A percentile compares a stretch with the other conserved stretches of the same genome.
Conservation (phyloP, 2,329 filamentous ascomycete species). For the Simplicillium aogashimaense region DNA sequence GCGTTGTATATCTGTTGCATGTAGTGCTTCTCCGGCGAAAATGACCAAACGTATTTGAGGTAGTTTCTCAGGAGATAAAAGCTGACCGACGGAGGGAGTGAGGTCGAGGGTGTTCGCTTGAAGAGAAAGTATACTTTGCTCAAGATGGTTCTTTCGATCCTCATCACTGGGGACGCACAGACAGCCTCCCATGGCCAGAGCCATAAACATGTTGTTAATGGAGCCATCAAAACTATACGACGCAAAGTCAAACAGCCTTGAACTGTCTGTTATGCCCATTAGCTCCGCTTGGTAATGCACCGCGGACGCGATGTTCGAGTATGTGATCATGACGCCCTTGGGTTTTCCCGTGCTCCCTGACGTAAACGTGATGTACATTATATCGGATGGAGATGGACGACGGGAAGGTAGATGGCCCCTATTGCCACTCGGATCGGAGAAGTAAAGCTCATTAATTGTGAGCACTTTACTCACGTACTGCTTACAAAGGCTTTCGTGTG, state of each 20-base stretch:
- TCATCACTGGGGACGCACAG: neutral
- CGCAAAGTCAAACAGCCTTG: constrained; percentile 12
- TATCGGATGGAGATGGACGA: neutral
- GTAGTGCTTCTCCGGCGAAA: neutral
- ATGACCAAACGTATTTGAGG: neutral
- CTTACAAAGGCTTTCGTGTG: neutral
- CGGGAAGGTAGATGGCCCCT: neutral
- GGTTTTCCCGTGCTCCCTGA: constrained; percentile 5
- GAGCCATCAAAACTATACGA: constrained; percentile 9
- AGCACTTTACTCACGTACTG: neutral
- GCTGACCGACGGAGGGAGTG: neutral
- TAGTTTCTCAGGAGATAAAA: neutral
- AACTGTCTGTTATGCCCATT: constrained; percentile 7
- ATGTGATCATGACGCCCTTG: constrained; percentile 13
- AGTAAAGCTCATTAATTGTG: too few relatives aligned
- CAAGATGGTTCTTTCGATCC: neutral
- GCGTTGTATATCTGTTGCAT: neutral
- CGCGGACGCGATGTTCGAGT: constrained; percentile 8
- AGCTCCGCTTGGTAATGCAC: constrained; percentile 7
- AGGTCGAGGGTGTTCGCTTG: neutral
- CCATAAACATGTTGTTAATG: constrained; percentile 5
- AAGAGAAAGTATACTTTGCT: neutral
- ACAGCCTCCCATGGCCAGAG: constrained; percentile 4
- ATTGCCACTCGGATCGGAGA: neutral
- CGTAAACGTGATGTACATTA: constrained; percentile 11